Evolutionary conservation across 495 filamentous ascomycete genomes (phyloP), one percentile per base, ranked within the genome.

Genomic region (Oidiodendron maius): DNA sequence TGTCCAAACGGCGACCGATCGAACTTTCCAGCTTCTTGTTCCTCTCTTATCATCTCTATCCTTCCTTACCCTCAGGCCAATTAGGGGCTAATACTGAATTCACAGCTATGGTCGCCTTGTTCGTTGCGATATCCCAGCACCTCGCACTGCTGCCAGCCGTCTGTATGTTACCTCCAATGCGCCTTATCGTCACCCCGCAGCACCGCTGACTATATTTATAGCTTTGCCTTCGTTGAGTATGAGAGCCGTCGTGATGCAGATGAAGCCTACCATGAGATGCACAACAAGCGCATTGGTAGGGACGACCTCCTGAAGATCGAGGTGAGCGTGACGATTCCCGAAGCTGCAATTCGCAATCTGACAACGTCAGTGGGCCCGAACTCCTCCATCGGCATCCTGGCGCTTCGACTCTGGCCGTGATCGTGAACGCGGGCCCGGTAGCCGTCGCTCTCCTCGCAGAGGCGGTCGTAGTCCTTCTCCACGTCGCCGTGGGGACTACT

Each of bases 241-340:
- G 93, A 99, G 73, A 95, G 89, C 67, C 89, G 93, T 58, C 94
- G 93, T 59, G 93, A 99, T 77, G 90, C 93, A 38, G 93, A 99
- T 71, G 93, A 99, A 77, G 93, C 93, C 25, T 99, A 99, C 64
- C 89, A 97, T 68, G 93, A 99, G 68, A 97, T 99, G 94, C 93
- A 99, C 67, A 96, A 96, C 72, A 95, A 95, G 80, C 88, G 93
- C 45, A 90, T 99, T 58, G 91, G 90, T 36, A 86, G 91, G 45
- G 93, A 99, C 65, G 93, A 99, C 57, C 66, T 95, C 39, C 64
- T 99, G 73, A 99, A 99, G 71, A 97, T 99, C 57, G 93, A 99
- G 78, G 93, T 95, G 71, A 59, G 77, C 16, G 12, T 5, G n/a
- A 17, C 16, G 1, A 42, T 12, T 23, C 11, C 10, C 22, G 11